Conservation (phyloP, 257 asterid genomes). For the Solanum habrochaites region DNA sequence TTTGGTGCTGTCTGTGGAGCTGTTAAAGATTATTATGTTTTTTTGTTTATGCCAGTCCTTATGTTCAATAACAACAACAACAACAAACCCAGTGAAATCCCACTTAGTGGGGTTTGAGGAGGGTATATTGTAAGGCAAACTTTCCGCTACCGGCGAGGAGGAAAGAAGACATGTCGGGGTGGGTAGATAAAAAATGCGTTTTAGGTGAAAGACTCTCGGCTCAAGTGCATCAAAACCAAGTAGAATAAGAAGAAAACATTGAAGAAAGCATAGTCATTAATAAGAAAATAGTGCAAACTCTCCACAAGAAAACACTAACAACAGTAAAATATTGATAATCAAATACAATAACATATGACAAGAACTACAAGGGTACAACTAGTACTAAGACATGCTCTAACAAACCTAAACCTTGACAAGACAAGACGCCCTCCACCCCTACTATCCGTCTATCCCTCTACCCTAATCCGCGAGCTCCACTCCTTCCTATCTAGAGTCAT, state of each 20-base stretch:
- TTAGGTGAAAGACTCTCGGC: neutral
- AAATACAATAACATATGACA: neutral
- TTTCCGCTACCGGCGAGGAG: neutral
- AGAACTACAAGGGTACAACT: neutral
- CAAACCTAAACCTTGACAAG: neutral
- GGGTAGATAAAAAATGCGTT: too few relatives aligned
- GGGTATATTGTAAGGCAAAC: neutral
- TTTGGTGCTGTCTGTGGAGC: neutral
- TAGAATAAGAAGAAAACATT: neutral
- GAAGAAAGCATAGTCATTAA: neutral
- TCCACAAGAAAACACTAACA: neutral
- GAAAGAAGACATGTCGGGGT: too few relatives aligned
- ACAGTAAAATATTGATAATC: neutral
- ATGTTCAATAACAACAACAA: neutral
- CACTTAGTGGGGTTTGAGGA: neutral
- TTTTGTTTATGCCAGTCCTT: neutral
- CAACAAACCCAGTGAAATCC: neutral
- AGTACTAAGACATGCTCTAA: neutral
- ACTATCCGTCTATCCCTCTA: neutral
- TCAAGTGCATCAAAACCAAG: neutral
- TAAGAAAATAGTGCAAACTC: neutral
- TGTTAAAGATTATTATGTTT: neutral
- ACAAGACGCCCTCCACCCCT: neutral
- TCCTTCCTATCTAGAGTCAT: neutral
- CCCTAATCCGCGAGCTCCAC: neutral